phyloP scores from a whole-genome alignment of 1,284 basidiomycete species.

The Xerocomus nothofagi region DNA sequence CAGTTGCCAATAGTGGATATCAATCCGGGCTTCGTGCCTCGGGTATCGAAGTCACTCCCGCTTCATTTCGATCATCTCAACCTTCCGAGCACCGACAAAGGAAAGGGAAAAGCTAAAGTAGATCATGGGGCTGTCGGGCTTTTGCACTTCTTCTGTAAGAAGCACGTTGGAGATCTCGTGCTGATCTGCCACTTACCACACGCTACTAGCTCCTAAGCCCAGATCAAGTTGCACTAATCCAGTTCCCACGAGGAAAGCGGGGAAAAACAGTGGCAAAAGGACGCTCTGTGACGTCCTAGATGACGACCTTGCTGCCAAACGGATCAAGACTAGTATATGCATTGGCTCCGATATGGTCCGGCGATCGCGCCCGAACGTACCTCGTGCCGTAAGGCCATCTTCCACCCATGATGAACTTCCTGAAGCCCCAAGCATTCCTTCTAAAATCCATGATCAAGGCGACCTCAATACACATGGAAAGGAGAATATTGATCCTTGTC shows the following conservation, averaged over 20 bases:
- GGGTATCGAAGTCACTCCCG: slow-evolving; percentile 40
- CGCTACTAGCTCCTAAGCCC: slow-evolving; percentile 52
- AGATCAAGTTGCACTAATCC: slow-evolving; percentile 33
- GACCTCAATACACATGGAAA: slow-evolving; percentile 40
- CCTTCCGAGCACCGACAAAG: slow-evolving; percentile 34
- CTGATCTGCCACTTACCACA: slow-evolving; percentile 25
- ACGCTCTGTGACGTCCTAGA: slow-evolving; percentile 70
- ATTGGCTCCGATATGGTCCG: slow-evolving; percentile 22
- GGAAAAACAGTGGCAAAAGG: slow-evolving; percentile 70
- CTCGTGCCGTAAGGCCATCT: slow-evolving; percentile 20
- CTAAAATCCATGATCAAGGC: slow-evolving; percentile 41
- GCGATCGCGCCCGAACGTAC: slow-evolving; percentile 35
- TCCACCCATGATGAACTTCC: slow-evolving; percentile 29
- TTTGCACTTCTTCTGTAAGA: slow-evolving; percentile 65
- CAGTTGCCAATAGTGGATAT: slow-evolving; percentile 75
- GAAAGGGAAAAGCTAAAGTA: slow-evolving; percentile 42
- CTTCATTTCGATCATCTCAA: slow-evolving; percentile 35
- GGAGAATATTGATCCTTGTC: slow-evolving; percentile 41
- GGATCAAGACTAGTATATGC: slow-evolving; percentile 44
- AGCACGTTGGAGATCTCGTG: slow-evolving; percentile 21
- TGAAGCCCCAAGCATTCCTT: slow-evolving; percentile 41
- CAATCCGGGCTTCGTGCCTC: slow-evolving; percentile 67
- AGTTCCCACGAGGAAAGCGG: slow-evolving; percentile 37
- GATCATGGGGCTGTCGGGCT: slow-evolving; percentile 44
- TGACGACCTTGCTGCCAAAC: slow-evolving; percentile 53